These are phyloP conservation scores for Cairneyella variabilis DNA, from an alignment of 495 filamentous ascomycete genomes.

Conservation along the genomic window DNA sequence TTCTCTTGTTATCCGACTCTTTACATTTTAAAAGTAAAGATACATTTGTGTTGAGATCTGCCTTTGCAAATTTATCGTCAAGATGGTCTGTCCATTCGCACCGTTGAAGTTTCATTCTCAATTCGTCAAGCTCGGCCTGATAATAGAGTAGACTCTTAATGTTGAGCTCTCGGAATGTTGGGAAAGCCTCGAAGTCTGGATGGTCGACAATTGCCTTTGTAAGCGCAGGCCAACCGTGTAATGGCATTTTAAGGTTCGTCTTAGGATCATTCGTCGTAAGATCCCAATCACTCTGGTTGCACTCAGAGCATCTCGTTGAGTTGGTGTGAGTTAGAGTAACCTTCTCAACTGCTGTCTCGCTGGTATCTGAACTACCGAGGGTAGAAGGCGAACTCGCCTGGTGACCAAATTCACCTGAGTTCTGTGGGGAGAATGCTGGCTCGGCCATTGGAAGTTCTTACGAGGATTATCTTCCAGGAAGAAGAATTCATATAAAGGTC, in stretches of 20 bases:
- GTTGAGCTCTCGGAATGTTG: conserved; percentile 26
- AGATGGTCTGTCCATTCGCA: not conserved
- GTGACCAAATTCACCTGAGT: no score
- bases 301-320: no score
- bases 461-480: no score
- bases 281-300: no score
- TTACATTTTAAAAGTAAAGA: not conserved
- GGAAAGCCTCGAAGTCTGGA: not conserved
- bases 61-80: not conserved
- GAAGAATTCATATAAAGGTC: no score
- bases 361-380: no score
- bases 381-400: no score
- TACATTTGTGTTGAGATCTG: not conserved
- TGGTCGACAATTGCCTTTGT: not conserved
- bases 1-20: not conserved
- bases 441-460: no score
- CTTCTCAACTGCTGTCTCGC: no score
- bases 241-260: not conserved
- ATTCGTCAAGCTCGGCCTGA: conserved; percentile 21
- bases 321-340: no score
- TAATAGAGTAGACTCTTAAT: conserved; percentile 32
- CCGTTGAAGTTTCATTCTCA: conserved; percentile 2
- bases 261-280: no score
- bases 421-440: no score
- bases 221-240: not conserved